A percentile compares a stretch with the other conserved stretches of the same genome.
These are phyloP conservation scores for Xanthoceras sorbifolium DNA, from an alignment of 345 rosid species.

Conservation along the genomic window DNA sequence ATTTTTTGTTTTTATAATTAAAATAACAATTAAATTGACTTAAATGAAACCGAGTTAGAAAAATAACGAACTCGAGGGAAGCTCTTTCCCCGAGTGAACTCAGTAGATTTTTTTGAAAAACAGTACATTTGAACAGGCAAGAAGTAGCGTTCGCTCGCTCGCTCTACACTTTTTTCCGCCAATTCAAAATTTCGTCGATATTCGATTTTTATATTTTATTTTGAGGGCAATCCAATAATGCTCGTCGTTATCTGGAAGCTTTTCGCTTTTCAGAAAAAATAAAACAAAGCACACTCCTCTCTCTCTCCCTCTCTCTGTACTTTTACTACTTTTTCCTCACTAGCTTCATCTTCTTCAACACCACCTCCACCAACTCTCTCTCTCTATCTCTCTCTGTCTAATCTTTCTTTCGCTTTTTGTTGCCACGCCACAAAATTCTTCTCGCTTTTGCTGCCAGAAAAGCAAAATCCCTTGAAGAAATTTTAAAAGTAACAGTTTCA, in stretches of 20 bases:
- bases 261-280: background rate
- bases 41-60: too few relatives aligned
- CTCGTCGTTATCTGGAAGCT: slow-evolving; percentile 11
- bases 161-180: background rate
- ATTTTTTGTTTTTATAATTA: too few relatives aligned
- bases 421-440: background rate
- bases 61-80: too few relatives aligned
- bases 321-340: background rate
- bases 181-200: slow-evolving; percentile 9
- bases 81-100: too few relatives aligned
- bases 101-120: too few relatives aligned
- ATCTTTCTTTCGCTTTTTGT: slow-evolving; percentile 4
- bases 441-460: background rate
- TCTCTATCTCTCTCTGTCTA: background rate
- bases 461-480: slow-evolving; percentile 17
- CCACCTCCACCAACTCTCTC: background rate
- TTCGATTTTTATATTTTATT: background rate
- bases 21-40: too few relatives aligned
- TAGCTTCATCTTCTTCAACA: slow-evolving; percentile 3
- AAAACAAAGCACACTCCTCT: background rate
- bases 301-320: background rate
- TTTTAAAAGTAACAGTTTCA: background rate
- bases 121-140: background rate
- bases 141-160: background rate
- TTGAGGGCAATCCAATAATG: background rate